These are phyloP conservation scores for Dactylellina leptospora DNA, from an alignment of 2,329 filamentous ascomycete species.

Conservation along the genomic window DNA sequence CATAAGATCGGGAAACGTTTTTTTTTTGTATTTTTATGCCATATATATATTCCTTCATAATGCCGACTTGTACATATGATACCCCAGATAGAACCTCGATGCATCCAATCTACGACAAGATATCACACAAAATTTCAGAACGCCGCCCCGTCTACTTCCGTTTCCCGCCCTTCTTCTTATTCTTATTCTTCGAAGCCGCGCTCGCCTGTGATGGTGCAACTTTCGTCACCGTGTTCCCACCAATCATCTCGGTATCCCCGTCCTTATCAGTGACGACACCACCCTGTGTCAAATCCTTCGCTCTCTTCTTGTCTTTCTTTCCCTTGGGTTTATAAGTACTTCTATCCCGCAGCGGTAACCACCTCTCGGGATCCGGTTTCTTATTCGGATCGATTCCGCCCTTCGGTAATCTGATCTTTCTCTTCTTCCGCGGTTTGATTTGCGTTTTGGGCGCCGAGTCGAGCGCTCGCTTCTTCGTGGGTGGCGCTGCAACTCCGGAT, in stretches of 20 bases:
- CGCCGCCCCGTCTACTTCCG: slow-evolving; percentile 24
- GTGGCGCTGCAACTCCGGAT: slow-evolving; percentile 70
- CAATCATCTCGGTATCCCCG: slow-evolving; percentile 52
- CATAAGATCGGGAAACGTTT: slow-evolving; percentile 24
- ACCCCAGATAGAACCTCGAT: slow-evolving; percentile 35
- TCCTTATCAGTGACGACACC: slow-evolving; percentile 74
- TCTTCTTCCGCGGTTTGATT: slow-evolving; percentile 68
- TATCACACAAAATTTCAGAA: slow-evolving; percentile 13
- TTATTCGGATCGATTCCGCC: slow-evolving; percentile 76
- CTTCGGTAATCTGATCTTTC: slow-evolving; percentile 70
- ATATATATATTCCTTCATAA: neutral
- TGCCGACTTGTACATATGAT: slow-evolving; percentile 50
- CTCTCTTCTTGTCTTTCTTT: slow-evolving; percentile 88
- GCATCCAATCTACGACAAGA: slow-evolving; percentile 29
- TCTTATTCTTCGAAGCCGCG: slow-evolving; percentile 29
- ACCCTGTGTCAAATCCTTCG: slow-evolving; percentile 81
- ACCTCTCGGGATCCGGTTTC: slow-evolving; percentile 86
- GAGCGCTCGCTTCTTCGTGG: slow-evolving; percentile 64
- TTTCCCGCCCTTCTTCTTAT: slow-evolving; percentile 48
- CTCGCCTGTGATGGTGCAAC: slow-evolving; percentile 27
- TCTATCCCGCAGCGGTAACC: slow-evolving; percentile 88
- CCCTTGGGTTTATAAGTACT: slow-evolving; percentile 90
- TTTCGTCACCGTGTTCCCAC: slow-evolving; percentile 49
- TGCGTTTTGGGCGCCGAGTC: slow-evolving; percentile 61
- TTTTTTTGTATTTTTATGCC: neutral